Evolutionary conservation across 23 red algal species (phyloP).

Genomic region (Agarophyton chilense): DNA sequence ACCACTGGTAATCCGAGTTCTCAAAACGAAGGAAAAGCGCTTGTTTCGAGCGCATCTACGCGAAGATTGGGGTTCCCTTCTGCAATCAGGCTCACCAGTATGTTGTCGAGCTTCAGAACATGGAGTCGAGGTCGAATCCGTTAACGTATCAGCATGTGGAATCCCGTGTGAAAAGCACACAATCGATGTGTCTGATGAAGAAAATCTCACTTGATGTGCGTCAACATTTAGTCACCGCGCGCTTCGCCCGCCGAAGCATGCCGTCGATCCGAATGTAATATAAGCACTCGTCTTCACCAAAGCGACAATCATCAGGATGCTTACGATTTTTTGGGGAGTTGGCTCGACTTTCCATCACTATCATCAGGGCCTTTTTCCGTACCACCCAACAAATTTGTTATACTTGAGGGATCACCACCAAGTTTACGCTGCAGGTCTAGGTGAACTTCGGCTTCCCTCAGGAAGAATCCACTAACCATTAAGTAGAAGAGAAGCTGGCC

Average conservation of each 20-base stretch:
- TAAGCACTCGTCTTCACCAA: neutral
- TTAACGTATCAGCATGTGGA: constrained; percentile 43
- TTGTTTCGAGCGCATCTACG: constrained; percentile 40
- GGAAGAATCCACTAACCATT: constrained; percentile 87
- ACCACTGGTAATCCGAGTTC: constrained; percentile 48
- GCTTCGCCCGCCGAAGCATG: neutral
- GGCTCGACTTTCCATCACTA: neutral
- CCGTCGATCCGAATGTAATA: neutral
- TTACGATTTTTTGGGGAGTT: neutral
- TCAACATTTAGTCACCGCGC: neutral
- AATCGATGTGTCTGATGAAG: neutral
- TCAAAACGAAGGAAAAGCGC: constrained; percentile 39
- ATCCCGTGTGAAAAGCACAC: constrained; percentile 30
- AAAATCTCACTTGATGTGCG: neutral
- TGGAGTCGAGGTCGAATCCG: constrained; percentile 1
- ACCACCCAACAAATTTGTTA: constrained; percentile 47
- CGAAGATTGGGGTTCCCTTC: constrained; percentile 34
- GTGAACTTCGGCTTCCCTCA: constrained; percentile 91
- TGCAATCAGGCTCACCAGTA: constrained; percentile 41
- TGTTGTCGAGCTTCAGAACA: constrained; percentile 30
- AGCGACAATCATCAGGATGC: neutral
- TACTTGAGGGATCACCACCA: constrained; percentile 41
- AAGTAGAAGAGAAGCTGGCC: constrained; percentile 91
- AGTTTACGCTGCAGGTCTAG: constrained; percentile 78
- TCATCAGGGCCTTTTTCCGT: neutral